Evolutionary conservation across 257 asterid genomes (phyloP), one percentile per base, ranked within the genome.

Genomic region (Ajuga chamaepitys): DNA sequence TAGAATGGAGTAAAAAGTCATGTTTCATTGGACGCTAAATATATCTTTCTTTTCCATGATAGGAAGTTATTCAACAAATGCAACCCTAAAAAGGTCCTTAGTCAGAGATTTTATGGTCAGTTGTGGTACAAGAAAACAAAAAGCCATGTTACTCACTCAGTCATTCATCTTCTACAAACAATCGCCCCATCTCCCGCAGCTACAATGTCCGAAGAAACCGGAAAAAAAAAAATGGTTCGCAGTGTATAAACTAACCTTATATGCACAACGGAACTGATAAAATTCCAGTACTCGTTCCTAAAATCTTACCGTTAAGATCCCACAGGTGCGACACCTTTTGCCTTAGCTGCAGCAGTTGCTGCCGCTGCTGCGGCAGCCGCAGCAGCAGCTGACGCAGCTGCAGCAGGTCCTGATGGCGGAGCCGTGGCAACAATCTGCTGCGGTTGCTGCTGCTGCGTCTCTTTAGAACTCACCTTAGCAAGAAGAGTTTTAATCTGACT

Each of bases 291-390:
- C 11, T 13, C 13, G 47, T 62, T 63, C 45, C 4, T n/a, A 32
- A 12, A 50, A 21, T 3, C 34, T 40, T 11, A 34, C 24, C 26
- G 63, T 85, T 84, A 86, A 73, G 95, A 78, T 66, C 87, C 87
- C 52, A 82, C 86, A 1, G 95, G 85, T 0, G 95, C 85, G 46
- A 83, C 67, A 25, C 86, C 87, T 71, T 86, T 84, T 4, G 88
- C 66, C 68, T 82, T 69, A 75, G 89, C 84, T 4, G 95, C 95
- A 0, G 95, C 95, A 2, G 88, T 51, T 9, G 95, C 83, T 0
- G 89, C 83, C 0, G 85, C 90, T 1, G 90, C 71, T 0, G 89
- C 84, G 0, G 89, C 84, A 0, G 92, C 85, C 0, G 85, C 85
- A 0, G 92, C 84, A 0, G 85, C 87, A 0, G 94, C 88, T 0